These are phyloP conservation scores for Debaryomyces psychrophilus DNA, from an alignment of 1,139 yeast genomes.

Conservation along the genomic window DNA sequence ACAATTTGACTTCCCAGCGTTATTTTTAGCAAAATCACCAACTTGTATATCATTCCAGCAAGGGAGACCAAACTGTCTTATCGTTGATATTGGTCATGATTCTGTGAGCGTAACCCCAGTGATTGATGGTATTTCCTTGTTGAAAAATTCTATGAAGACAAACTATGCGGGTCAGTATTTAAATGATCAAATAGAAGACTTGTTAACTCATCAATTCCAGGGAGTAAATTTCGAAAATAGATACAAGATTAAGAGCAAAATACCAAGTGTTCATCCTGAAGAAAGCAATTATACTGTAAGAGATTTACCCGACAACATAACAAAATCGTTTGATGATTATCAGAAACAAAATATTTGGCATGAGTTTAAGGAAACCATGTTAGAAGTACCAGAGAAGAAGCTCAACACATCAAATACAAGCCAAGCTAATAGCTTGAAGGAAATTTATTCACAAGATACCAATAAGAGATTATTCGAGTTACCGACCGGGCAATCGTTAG, in stretches of 20 bases:
- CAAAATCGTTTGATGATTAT: constrained; percentile 43
- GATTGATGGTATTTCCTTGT: constrained; percentile 85
- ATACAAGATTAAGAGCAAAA: constrained; percentile 39
- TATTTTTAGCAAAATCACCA: constrained; percentile 82
- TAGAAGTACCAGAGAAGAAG: constrained; percentile 56
- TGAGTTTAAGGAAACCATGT: constrained; percentile 67
- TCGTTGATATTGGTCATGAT: constrained; percentile 92
- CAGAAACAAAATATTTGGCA: constrained; percentile 44
- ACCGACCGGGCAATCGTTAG: constrained; percentile 62
- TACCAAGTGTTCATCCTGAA: constrained; percentile 37
- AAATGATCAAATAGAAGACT: constrained; percentile 46
- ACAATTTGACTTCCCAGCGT: constrained; percentile 76
- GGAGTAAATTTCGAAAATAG: constrained; percentile 18
- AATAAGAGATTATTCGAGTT: constrained; percentile 70
- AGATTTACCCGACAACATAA: constrained; percentile 35
- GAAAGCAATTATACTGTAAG: constrained; percentile 35
- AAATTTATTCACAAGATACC: constrained; percentile 34
- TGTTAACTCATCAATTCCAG: constrained; percentile 25
- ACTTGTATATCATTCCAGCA: constrained; percentile 91
- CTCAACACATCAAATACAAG: constrained; percentile 24
- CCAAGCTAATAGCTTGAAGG: constrained; percentile 25
- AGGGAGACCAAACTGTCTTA: constrained; percentile 91
- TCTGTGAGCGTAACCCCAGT: constrained; percentile 86
- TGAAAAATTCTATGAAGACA: constrained; percentile 70
- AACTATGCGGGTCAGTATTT: constrained; percentile 66